These are phyloP conservation scores for Calonectria pteridis DNA, from an alignment of 2,329 filamentous ascomycete species.

Conservation along the genomic window DNA sequence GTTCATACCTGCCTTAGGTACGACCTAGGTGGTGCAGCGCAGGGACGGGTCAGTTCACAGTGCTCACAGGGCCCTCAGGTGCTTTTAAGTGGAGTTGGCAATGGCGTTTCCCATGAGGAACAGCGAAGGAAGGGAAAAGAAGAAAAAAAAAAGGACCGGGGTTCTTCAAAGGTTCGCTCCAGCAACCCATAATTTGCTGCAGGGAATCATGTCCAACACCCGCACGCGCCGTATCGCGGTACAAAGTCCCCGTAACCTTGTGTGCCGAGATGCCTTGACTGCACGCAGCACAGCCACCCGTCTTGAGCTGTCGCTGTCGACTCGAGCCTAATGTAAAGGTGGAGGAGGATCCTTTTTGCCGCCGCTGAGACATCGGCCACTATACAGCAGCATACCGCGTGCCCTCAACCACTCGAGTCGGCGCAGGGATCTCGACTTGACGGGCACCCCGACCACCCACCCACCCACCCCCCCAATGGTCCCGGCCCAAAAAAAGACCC, in stretches of 20 bases:
- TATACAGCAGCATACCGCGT: background rate
- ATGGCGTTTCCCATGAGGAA: background rate
- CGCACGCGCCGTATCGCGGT: background rate
- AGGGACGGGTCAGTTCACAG: background rate
- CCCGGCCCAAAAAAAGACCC: background rate
- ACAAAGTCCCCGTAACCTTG: background rate
- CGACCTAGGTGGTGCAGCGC: background rate
- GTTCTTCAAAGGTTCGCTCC: background rate
- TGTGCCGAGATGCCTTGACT: background rate
- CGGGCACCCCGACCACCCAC: constrained; percentile 8
- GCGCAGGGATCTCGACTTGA: constrained; percentile 14
- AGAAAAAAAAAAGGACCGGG: background rate
- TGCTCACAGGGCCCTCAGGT: background rate
- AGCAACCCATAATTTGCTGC: background rate
- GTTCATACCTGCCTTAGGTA: background rate
- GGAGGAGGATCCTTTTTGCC: background rate
- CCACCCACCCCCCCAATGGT: background rate
- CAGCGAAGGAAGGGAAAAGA: background rate
- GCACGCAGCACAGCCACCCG: constrained; percentile 7
- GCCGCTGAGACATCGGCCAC: background rate
- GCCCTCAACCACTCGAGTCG: background rate
- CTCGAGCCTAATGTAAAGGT: background rate
- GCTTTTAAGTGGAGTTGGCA: background rate
- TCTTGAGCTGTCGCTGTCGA: background rate
- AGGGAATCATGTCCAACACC: background rate